phyloP scores from a whole-genome alignment of 257 asterid species.

The Vinca minor region DNA sequence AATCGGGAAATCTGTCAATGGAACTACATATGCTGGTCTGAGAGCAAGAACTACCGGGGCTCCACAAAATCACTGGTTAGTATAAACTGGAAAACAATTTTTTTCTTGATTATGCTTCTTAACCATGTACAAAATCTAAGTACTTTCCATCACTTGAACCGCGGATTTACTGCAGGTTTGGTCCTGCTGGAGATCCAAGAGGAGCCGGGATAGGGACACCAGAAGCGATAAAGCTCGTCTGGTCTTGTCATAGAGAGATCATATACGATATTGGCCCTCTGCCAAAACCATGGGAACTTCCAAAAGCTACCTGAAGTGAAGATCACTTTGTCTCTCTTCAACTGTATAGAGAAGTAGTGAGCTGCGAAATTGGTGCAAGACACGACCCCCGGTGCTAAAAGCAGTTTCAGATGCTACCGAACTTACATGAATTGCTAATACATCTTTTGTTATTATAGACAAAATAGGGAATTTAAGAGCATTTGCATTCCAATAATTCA shows the following conservation, averaged over 20 bases:
- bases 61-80: constrained; percentile 91
- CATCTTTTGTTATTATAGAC: too few species aligned
- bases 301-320: constrained; percentile 36
- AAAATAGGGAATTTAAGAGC: too few species aligned
- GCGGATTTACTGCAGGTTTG: constrained; percentile 47
- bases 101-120: not conserved
- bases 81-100: not conserved
- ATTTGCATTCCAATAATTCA: too few species aligned
- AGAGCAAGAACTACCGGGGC: constrained; percentile 96
- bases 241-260: constrained; percentile 88
- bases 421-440: too few species aligned
- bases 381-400: too few species aligned
- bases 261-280: constrained; percentile 71
- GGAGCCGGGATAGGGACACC: constrained; percentile 95
- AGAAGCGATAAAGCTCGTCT: constrained; percentile 79
- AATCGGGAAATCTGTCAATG: constrained; percentile 83
- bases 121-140: not conserved
- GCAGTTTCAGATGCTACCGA: too few species aligned
- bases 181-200: constrained; percentile 87
- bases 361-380: too few species aligned
- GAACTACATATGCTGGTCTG: constrained; percentile 84
- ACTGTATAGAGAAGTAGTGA: too few species aligned
- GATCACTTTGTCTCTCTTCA: too few species aligned
- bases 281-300: constrained; percentile 54
- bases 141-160: not conserved